A percentile compares a stretch with the other conserved stretches of the same genome.
These are phyloP conservation scores for Coprinopsis cinerea DNA, from an alignment of 768 basidiomycete species.

Conservation along the genomic window DNA sequence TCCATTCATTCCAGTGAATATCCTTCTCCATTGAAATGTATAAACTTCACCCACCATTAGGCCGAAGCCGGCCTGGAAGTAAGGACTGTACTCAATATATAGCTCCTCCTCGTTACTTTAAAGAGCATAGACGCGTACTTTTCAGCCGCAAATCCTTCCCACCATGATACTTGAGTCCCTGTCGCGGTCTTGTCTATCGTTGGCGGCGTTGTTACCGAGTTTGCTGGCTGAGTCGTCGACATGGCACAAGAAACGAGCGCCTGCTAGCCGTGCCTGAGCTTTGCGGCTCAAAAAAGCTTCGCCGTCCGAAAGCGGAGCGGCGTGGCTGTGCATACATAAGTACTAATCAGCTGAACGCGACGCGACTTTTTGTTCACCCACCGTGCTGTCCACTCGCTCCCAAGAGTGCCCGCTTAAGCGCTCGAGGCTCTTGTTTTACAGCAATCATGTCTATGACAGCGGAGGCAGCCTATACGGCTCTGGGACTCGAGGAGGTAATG, in stretches of 20 bases:
- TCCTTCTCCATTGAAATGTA: neutral
- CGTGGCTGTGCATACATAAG: too few species aligned
- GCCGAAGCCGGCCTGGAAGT: slow-evolving; percentile 97
- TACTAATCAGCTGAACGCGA: slow-evolving; percentile 15
- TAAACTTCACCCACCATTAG: slow-evolving; percentile 80
- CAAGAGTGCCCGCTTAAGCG: neutral
- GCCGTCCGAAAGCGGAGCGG: too few species aligned
- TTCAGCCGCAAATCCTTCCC: slow-evolving; percentile 45
- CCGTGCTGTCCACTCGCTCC: slow-evolving; percentile 8
- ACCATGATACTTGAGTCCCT: slow-evolving; percentile 23
- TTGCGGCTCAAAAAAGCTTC: too few species aligned
- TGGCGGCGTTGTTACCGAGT: slow-evolving; percentile 11
- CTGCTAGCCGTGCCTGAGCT: neutral
- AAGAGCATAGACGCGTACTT: slow-evolving; percentile 46
- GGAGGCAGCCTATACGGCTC: neutral
- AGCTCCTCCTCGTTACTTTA: slow-evolving; percentile 4
- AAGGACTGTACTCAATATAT: slow-evolving; percentile 64
- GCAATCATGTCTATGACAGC: neutral
- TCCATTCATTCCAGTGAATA: slow-evolving; percentile 1
- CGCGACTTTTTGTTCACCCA: slow-evolving; percentile 9
- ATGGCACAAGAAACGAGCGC: neutral
- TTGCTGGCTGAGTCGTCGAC: neutral
- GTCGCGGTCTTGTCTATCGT: slow-evolving; percentile 12
- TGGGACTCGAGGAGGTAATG: slow-evolving; percentile 1
- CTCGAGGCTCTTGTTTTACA: slow-evolving; percentile 9